Evolutionary conservation across 306 rosid genomes (phyloP), one percentile per base, ranked within the genome.

Genomic region (Quercus suber): DNA sequence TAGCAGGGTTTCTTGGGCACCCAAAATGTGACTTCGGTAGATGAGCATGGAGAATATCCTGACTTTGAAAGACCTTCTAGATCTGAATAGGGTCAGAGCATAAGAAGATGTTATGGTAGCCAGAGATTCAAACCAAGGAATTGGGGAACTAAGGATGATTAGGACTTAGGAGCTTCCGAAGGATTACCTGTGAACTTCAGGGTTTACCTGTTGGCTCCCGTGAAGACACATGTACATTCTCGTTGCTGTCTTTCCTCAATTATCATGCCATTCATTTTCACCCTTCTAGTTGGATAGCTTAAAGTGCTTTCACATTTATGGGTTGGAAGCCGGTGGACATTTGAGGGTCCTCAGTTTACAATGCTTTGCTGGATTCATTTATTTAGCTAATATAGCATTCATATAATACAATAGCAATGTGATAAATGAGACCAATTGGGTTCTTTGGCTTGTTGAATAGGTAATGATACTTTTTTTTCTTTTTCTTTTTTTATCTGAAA

Each of bases 1-100:
- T 55, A 76, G 51, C 79, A 92, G 97, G 99, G 99, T 53, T 82
- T 94, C 49, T 89, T 94, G 88, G 99, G 93, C 72, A 82, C 83
- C 79, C 97, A 86, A 80, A 87, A 53, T 17, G 89, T 82, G 58
- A 82, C 75, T 55, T 73, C 92, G 5, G 25, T 87, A 35, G 97
- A 90, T 58, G 90, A 85, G 76, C 56, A 74, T 30, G 92, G 89
- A 73, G 93, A 93, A 74, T 82, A 85, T 75, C 79, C 82, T 1
- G 89, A 89, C 52, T 81, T 81, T 41, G 98, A 89, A 74, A 82
- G 83, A 84, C 71, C 87, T 51, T 30, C 68, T 65, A 60, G 84
- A 30, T 87, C 85, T 20, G 83, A 55, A 11, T 69, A 73, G 56
- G 74, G 45, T 71, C 76, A 89, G 76, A 85, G 85, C 74, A 79